phyloP scores from a whole-genome alignment of 805 yeast genomes.

The Candida xyloterini region DNA sequence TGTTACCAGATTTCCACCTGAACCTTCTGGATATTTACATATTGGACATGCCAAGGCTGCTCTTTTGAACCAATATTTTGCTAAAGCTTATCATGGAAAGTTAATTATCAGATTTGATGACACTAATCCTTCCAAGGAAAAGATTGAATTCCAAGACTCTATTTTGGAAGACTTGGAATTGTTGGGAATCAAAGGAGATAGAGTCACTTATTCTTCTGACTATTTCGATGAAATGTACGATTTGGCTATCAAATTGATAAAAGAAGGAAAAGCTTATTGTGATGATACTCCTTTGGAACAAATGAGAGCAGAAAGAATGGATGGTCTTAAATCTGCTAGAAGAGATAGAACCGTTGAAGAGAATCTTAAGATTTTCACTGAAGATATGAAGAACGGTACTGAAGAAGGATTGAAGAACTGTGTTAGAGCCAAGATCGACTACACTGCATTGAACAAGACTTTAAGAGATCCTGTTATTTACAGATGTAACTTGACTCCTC shows the following conservation, averaged over 20 bases:
- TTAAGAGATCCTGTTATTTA: constrained; percentile 97
- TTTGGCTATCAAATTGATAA: constrained; percentile 78
- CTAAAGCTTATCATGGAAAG: constrained; percentile 93
- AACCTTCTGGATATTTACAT: constrained; percentile 98
- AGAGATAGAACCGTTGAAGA: constrained; percentile 94
- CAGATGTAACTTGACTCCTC: constrained; percentile 96
- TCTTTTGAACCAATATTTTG: constrained; percentile 91
- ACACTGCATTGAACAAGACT: constrained; percentile 87
- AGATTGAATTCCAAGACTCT: constrained; percentile 89
- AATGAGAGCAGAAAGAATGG: constrained; percentile 99
- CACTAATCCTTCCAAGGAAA: constrained; percentile 97
- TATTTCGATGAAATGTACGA: constrained; percentile 92
- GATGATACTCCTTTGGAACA: constrained; percentile 92
- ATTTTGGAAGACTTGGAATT: constrained; percentile 88
- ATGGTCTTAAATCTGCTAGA: constrained; percentile 88
- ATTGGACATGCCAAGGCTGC: constrained; percentile 99
- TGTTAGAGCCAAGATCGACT: constrained; percentile 95
- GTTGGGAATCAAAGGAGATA: constrained; percentile 91
- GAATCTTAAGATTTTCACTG: constrained; percentile 77
- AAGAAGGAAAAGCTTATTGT: constrained; percentile 95
- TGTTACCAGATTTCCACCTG: constrained; percentile 99
- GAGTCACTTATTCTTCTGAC: constrained; percentile 84
- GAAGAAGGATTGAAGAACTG: constrained; percentile 90
- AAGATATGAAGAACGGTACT: constrained; percentile 92
- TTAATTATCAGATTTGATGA: constrained; percentile 96